Conservation (phyloP, 768 basidiomycete species). For the Russula earlei region DNA sequence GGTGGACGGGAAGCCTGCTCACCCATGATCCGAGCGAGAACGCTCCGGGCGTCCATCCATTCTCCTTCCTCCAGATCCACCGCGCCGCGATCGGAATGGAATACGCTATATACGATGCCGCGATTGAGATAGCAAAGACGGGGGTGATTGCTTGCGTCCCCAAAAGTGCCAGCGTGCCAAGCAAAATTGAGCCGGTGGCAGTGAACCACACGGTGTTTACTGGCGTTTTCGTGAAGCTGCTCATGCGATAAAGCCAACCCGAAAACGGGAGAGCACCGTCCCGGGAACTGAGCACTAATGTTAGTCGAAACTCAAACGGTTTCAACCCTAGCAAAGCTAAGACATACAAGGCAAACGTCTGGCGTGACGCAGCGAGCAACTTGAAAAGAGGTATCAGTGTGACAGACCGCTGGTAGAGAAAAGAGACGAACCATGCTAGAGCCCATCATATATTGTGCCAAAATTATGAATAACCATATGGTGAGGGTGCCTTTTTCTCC, state of each 20-base stretch:
- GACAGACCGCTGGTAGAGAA: not conserved
- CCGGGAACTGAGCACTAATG: constrained; percentile 26
- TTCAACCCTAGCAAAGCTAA: not conserved
- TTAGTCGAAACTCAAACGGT: not conserved
- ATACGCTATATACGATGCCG: constrained; percentile 38
- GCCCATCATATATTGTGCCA: constrained; percentile 45
- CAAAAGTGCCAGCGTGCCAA: constrained; percentile 47
- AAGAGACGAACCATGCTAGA: constrained; percentile 33
- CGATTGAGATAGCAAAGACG: constrained; percentile 44
- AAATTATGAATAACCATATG: constrained; percentile 47
- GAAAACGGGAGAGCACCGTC: constrained; percentile 58
- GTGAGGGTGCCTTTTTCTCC: constrained; percentile 40
- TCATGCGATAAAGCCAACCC: constrained; percentile 44
- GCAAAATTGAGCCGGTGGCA: constrained; percentile 30
- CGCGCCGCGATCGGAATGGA: constrained; percentile 43
- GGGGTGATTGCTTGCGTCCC: constrained; percentile 48
- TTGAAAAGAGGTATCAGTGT: constrained; percentile 8
- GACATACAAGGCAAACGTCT: constrained; percentile 41
- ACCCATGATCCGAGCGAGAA: constrained; percentile 39
- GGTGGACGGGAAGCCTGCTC: constrained; percentile 15
- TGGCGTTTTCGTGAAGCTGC: constrained; percentile 42
- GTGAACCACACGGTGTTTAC: constrained; percentile 52
- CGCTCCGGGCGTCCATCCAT: constrained; percentile 32
- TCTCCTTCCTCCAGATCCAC: constrained; percentile 36
- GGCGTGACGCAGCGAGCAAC: constrained; percentile 44